A percentile compares a stretch with the other conserved stretches of the same genome.
phyloP scores from a whole-genome alignment of 352 stramenopile genomes.

The Phytophthora sp. region DNA sequence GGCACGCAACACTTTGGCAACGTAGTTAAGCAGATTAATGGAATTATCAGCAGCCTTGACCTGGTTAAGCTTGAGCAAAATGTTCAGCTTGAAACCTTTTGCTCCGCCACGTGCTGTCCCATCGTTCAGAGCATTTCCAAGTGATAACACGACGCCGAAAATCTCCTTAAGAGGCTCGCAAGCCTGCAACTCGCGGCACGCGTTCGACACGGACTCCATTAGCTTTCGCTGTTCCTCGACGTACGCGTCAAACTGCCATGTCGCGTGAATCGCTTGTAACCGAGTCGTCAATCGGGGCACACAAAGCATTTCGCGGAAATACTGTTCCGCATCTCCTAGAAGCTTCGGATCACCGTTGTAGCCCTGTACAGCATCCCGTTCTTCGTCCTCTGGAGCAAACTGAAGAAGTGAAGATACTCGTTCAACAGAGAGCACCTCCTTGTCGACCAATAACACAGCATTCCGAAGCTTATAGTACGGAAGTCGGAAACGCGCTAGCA shows the following conservation, averaged over 20 bases:
- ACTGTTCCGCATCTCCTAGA: conserved; percentile 82
- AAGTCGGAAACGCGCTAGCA: conserved; percentile 84
- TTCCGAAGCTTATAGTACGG: conserved; percentile 82
- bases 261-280: conserved; percentile 81
- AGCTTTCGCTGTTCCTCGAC: conserved; percentile 78
- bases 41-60: conserved; percentile 87
- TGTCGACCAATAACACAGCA: conserved; percentile 81
- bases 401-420: conserved; percentile 77
- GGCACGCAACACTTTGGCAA: conserved; percentile 69
- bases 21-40: conserved; percentile 84
- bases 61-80: conserved; percentile 89
- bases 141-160: conserved; percentile 79
- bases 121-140: conserved; percentile 93
- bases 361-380: conserved; percentile 62
- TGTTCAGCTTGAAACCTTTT: conserved; percentile 89
- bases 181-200: conserved; percentile 90
- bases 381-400: conserved; percentile 77
- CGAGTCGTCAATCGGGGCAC: conserved; percentile 69
- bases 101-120: conserved; percentile 82
- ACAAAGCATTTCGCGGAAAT: conserved; percentile 72
- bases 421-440: conserved; percentile 75
- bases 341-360: conserved; percentile 79
- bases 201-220: conserved; percentile 85
- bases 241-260: conserved; percentile 86
- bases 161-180: conserved; percentile 90